Percentiles rank a stretch among this genome's conserved stretches.
Conservation (phyloP, 257 asterid genomes). For the Fraxinus cuspidata region DNA sequence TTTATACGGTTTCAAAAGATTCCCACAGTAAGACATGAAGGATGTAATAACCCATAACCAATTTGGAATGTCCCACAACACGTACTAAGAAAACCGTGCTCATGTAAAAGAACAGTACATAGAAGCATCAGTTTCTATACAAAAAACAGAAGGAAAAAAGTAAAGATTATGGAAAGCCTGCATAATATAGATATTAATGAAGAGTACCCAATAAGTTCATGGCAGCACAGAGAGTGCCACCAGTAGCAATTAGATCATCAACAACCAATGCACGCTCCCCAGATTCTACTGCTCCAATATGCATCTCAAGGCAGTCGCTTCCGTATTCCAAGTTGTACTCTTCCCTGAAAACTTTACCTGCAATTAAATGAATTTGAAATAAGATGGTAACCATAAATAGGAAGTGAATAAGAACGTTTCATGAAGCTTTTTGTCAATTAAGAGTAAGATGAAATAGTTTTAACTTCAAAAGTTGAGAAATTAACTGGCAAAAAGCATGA, state of each 20-base stretch:
- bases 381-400: neutral
- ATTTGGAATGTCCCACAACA: too few relatives aligned
- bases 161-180: neutral
- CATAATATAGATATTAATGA: conserved; percentile 9
- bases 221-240: conserved; percentile 89
- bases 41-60: neutral
- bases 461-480: neutral
- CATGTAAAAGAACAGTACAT: neutral
- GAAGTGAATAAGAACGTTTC: neutral
- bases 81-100: neutral
- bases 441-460: neutral
- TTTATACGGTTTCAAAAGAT: neutral
- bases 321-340: conserved; percentile 89
- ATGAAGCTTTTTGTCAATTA: neutral
- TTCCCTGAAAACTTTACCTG: conserved; percentile 74
- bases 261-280: conserved; percentile 76
- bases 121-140: neutral
- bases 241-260: conserved; percentile 85
- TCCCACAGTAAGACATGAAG: neutral
- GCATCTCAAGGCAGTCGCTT: conserved; percentile 90
- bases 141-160: neutral
- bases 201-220: conserved; percentile 66
- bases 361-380: neutral
- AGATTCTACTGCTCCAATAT: conserved; percentile 68
- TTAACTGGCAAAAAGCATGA: too few relatives aligned